These are phyloP conservation scores for Craspedostauros australis DNA, from an alignment of 108 stramenopile species.

Conservation along the genomic window DNA sequence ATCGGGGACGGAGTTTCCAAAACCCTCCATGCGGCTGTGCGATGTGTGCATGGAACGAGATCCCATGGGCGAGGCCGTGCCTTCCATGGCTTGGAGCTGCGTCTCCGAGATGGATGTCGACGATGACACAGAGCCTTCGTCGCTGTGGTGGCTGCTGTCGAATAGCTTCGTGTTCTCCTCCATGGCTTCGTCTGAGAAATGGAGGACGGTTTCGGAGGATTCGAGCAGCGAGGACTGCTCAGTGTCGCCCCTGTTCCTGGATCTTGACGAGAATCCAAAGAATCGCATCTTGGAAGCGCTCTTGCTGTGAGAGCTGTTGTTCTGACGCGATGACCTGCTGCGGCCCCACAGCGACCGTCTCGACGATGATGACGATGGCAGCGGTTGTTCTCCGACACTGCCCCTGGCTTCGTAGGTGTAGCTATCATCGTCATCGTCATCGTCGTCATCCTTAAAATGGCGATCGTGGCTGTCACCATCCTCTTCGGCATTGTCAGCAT, in stretches of 20 bases:
- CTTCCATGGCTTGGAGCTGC: background rate
- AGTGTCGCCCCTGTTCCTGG: too few relatives aligned
- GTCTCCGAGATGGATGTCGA: background rate
- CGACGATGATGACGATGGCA: background rate
- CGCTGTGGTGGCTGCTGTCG: background rate
- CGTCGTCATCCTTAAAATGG: background rate
- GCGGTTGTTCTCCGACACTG: background rate
- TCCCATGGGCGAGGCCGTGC: background rate
- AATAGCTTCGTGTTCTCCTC: too few relatives aligned
- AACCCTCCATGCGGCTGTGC: slow-evolving; percentile 21
- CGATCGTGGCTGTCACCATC: background rate
- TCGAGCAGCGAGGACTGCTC: too few relatives aligned
- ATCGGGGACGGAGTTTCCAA: slow-evolving; percentile 15
- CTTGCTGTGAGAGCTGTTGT: too few relatives aligned
- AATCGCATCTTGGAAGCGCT: too few relatives aligned
- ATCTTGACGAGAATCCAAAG: too few relatives aligned
- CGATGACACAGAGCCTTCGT: background rate
- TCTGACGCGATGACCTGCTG: background rate
- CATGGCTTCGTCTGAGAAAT: too few relatives aligned
- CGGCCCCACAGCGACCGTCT: background rate
- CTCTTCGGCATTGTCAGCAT: background rate
- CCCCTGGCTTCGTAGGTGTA: background rate
- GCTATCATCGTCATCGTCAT: background rate
- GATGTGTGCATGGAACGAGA: background rate
- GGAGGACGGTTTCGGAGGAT: too few relatives aligned